phyloP scores from a whole-genome alignment of 108 stramenopile species.

The Cylindrotheca fusiformis region DNA sequence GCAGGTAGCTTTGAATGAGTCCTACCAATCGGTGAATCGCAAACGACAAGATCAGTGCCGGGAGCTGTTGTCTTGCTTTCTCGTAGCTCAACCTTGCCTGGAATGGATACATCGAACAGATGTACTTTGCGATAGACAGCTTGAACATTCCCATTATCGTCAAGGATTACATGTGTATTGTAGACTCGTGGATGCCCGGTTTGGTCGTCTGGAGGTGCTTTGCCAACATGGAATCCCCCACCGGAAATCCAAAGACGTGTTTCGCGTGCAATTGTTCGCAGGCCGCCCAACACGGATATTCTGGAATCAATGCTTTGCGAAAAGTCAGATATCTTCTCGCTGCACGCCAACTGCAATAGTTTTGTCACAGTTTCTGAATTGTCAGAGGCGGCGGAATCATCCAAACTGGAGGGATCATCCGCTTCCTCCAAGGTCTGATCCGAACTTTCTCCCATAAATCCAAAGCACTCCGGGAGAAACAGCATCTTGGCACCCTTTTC shows the following conservation, averaged over 20 bases:
- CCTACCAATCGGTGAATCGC: slow-evolving; percentile 83
- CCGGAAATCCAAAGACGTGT: slow-evolving; percentile 78
- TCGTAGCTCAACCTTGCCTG: slow-evolving; percentile 60
- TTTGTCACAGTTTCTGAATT: slow-evolving; percentile 6
- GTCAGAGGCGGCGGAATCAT: background rate
- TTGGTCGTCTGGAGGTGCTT: slow-evolving; percentile 31
- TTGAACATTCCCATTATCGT: slow-evolving; percentile 57
- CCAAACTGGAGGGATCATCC: slow-evolving; percentile 40
- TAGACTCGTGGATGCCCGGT: slow-evolving; percentile 52
- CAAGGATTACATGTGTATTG: slow-evolving; percentile 95
- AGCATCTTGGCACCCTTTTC: slow-evolving; percentile 61
- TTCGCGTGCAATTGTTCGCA: slow-evolving; percentile 59
- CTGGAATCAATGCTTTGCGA: background rate
- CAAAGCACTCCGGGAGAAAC: slow-evolving; percentile 84
- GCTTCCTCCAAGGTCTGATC: slow-evolving; percentile 66
- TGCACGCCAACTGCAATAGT: background rate
- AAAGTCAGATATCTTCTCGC: background rate
- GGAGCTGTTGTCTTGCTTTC: slow-evolving; percentile 84
- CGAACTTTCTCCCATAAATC: slow-evolving; percentile 73
- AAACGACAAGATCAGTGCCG: slow-evolving; percentile 73
- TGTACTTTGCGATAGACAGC: slow-evolving; percentile 90
- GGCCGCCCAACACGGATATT: slow-evolving; percentile 61
- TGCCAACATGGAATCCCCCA: slow-evolving; percentile 70
- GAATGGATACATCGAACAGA: slow-evolving; percentile 93
- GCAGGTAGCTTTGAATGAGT: too few species aligned